These are phyloP conservation scores for Cerrena zonata DNA, from an alignment of 1,284 basidiomycete genomes.

Conservation along the genomic window DNA sequence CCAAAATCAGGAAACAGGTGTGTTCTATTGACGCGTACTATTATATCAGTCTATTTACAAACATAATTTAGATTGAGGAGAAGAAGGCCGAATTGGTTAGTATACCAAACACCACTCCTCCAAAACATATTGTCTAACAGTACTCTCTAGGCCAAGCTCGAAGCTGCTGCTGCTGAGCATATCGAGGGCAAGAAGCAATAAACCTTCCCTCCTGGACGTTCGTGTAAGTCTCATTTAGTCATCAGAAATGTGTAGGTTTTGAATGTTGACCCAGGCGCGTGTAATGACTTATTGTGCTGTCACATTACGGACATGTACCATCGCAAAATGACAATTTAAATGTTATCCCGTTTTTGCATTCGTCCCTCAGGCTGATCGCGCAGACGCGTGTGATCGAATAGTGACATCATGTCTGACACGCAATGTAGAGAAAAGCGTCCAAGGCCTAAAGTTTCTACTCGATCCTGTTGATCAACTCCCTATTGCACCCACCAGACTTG, in stretches of 20 bases:
- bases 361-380: too few relatives aligned
- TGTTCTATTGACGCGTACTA: slow-evolving; percentile 16
- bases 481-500: too few relatives aligned
- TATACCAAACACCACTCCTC: too few relatives aligned
- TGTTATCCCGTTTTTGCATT: too few relatives aligned
- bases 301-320: background rate
- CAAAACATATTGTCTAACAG: background rate
- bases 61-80: slow-evolving; percentile 41
- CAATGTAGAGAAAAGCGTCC: too few relatives aligned
- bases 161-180: slow-evolving; percentile 33
- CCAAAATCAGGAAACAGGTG: slow-evolving; percentile 55
- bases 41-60: background rate
- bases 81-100: slow-evolving; percentile 57
- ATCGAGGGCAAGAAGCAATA: background rate
- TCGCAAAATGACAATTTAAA: too few relatives aligned
- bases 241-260: background rate
- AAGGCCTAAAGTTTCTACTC: too few relatives aligned
- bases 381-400: too few relatives aligned
- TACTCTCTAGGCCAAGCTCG: slow-evolving; percentile 28
- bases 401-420: too few relatives aligned
- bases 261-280: background rate
- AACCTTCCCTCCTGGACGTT: background rate
- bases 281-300: background rate
- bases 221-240: background rate
- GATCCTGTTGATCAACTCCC: too few relatives aligned